Conservation (phyloP, 495 filamentous ascomycete species). For the Parachaetomium inaequale region DNA sequence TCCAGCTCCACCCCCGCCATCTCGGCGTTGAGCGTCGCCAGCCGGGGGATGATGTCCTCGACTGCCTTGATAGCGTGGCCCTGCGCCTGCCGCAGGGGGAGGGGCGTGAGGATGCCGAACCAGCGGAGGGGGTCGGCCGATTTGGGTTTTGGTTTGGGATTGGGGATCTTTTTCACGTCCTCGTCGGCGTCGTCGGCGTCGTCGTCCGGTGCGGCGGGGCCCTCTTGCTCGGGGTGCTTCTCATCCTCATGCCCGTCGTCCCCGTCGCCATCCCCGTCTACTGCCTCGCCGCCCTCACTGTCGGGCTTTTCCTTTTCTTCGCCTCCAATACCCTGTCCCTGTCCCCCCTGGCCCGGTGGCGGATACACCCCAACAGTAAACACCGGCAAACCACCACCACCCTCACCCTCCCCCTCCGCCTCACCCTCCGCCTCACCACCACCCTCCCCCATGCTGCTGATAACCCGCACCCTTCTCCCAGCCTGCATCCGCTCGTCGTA, state of each 20-base stretch:
- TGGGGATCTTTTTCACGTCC: not conserved
- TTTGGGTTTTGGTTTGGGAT: constrained; percentile 1
- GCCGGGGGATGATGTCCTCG: constrained; percentile 43
- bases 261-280: not conserved
- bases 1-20: constrained; percentile 51
- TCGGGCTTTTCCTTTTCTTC: not conserved
- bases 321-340: not conserved
- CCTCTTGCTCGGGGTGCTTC: not conserved
- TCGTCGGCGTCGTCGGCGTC: not conserved
- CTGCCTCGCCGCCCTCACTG: not conserved
- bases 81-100: constrained; percentile 59
- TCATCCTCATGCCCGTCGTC: not conserved
- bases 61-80: constrained; percentile 41
- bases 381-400: not conserved
- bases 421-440: not conserved
- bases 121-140: constrained; percentile 58
- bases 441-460: not conserved
- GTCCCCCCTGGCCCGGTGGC: not conserved
- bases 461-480: constrained; percentile 35
- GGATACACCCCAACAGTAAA: constrained; percentile 1
- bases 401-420: not conserved
- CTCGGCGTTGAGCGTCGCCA: constrained; percentile 43
- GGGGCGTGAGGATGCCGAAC: constrained; percentile 66
- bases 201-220: not conserved
- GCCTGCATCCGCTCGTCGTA: constrained; percentile 75